Evolutionary conservation across 1,284 basidiomycete genomes (phyloP), one percentile per base, ranked within the genome.

Genomic region (Caloboletus firmus): DNA sequence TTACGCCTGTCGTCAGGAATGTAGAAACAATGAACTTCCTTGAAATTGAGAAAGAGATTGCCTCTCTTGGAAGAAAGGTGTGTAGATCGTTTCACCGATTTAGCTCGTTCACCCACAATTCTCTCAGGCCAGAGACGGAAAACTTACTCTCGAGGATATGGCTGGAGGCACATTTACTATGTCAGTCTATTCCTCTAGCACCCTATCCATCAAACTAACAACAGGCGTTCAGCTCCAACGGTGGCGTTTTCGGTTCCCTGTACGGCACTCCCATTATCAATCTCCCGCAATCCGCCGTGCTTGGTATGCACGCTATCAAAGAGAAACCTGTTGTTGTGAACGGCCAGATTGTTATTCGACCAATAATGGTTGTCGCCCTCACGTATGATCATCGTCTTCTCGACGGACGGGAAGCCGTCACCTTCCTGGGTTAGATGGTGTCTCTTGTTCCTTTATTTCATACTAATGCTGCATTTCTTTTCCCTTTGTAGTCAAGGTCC

Each of bases 221-320:
- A 17, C 43, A 55, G n/a, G 54, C 13, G 18, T 51, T 45, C 51
- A 93, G 91, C 74, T 98, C 96, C 51, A 99, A 99, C 72, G 97
- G 97, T 47, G 97, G 96, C 66, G 96, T 99, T 69, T 99, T 99
- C 67, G 96, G 96, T 52, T 97, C 94, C 51, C 79, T 98, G 45
- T 98, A 90, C 70, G 96, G 96, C 49, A 99, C 96, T 35, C 96
- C 96, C 48, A 95, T 95, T 72, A 95, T 99, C 77, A 99, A 98
- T 80, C 78, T 96, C 54, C 96, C 96, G 20, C 96, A 98, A 73
- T 79, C 93, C 41, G 96, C 95, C 54, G 95, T 98, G 20, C 82
- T 98, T 54, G 93, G 92, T 58, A 98, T 98, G 94, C 96, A 99
- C 77, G 70, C 94, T 24, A 95, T 98, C 80, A 97, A 96, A 75